Conservation (phyloP, 129 eudicot species). For the Flaveria robusta region DNA sequence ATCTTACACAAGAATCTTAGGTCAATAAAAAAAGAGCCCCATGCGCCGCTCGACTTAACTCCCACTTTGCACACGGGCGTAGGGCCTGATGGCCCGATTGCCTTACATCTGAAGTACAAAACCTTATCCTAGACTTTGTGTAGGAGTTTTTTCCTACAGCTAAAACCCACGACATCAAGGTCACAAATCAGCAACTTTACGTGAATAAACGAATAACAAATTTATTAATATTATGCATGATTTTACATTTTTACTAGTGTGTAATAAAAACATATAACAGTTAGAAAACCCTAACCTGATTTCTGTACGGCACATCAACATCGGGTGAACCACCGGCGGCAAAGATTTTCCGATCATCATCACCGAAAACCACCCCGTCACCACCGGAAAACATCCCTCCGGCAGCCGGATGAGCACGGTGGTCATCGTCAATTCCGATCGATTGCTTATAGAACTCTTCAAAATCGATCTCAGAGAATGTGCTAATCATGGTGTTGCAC, state of each 20-base stretch:
- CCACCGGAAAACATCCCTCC: constrained; percentile 13
- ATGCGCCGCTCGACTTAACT: no score
- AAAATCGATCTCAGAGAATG: constrained; percentile 22
- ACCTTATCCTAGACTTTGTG: no score
- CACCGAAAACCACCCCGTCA: constrained; percentile 10
- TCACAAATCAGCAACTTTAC: no score
- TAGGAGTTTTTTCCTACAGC: no score
- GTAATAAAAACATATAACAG: neutral
- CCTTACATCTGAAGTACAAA: no score
- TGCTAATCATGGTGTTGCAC: constrained; percentile 25
- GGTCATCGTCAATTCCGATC: constrained; percentile 17
- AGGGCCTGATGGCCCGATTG: no score
- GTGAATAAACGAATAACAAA: neutral
- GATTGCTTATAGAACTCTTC: constrained; percentile 26
- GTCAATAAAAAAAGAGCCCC: neutral
- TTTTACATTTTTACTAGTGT: neutral
- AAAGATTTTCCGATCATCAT: constrained; percentile 21
- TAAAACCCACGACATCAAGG: no score
- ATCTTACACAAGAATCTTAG: neutral
- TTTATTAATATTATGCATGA: neutral
- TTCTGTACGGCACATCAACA: constrained; percentile 15
- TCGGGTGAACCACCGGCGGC: constrained; percentile 23
- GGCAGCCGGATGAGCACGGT: constrained; percentile 19
- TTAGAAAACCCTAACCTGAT: constrained; percentile 20
- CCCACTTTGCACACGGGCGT: no score